Evolutionary conservation across 2,329 filamentous ascomycete species (phyloP).

Genomic region (Corynespora cassiicola): DNA sequence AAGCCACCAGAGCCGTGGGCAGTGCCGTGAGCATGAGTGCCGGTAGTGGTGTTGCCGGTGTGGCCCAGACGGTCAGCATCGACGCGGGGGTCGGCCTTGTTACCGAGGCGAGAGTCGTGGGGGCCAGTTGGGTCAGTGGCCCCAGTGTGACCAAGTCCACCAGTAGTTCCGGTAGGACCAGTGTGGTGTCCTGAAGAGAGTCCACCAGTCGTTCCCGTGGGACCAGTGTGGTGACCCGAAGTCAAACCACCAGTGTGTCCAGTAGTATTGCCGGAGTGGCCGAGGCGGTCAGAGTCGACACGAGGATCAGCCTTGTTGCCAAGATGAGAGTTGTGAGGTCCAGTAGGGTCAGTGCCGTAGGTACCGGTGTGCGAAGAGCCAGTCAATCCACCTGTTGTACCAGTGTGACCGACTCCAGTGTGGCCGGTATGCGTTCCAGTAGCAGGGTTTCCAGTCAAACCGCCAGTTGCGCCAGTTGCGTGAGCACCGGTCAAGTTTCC

Average conservation of each 20-base stretch:
- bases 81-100: slow-evolving; percentile 29
- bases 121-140: slow-evolving; percentile 19
- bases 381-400: not conserved
- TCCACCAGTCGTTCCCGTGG: slow-evolving; percentile 6
- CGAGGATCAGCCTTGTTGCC: slow-evolving; percentile 28
- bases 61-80: slow-evolving; percentile 27
- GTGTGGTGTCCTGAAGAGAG: slow-evolving; percentile 5
- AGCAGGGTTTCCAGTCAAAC: too few relatives aligned
- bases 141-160: not conserved
- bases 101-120: slow-evolving; percentile 19
- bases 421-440: too few relatives aligned
- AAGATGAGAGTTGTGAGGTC: slow-evolving; percentile 20
- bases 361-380: slow-evolving; percentile 1
- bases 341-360: slow-evolving; percentile 15
- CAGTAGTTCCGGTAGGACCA: slow-evolving; percentile 7
- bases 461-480: too few relatives aligned
- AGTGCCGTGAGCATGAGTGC: slow-evolving; percentile 11
- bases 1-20: slow-evolving; percentile 13
- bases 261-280: slow-evolving; percentile 17
- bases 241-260: slow-evolving; percentile 1
- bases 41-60: slow-evolving; percentile 18
- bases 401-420: slow-evolving; percentile 1
- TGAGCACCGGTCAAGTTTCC: slow-evolving; percentile 2
- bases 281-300: slow-evolving; percentile 18
- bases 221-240: slow-evolving; percentile 9